phyloP scores from a whole-genome alignment of 768 basidiomycete genomes.

The Podaxis sp. region DNA sequence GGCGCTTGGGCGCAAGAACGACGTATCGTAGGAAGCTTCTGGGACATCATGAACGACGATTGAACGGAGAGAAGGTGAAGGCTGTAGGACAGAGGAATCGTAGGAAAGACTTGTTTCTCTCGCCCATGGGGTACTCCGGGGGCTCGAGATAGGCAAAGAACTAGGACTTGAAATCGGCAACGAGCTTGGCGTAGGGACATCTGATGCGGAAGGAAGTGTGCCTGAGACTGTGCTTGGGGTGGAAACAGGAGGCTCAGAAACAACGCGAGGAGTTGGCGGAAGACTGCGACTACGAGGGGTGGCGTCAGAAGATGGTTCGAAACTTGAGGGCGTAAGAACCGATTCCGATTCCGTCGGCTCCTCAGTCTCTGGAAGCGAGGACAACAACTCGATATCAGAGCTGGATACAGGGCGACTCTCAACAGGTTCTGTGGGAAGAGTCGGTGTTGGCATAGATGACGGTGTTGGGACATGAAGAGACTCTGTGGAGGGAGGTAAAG shows the following conservation, averaged over 20 bases:
- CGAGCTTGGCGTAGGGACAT: conserved; percentile 19
- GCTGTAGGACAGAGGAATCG: conserved; percentile 72
- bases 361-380: conserved; percentile 15
- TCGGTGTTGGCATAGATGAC: conserved; percentile 29
- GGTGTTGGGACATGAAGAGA: conserved; percentile 39
- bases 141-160: conserved; percentile 20
- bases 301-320: conserved; percentile 6
- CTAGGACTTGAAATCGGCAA: conserved; percentile 21
- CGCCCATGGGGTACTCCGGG: conserved; percentile 51
- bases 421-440: conserved; percentile 12
- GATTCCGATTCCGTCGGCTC: conserved; percentile 5
- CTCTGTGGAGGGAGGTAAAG: conserved; percentile 29
- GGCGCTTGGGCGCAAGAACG: conserved; percentile 65
- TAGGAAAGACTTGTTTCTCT: conserved; percentile 67
- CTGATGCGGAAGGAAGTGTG: conserved; percentile 22
- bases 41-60: conserved; percentile 55
- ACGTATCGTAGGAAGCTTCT: conserved; percentile 74
- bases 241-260: conserved; percentile 16
- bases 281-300: neutral
- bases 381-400: conserved; percentile 12
- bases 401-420: neutral
- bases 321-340: conserved; percentile 3
- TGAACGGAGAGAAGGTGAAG: conserved; percentile 64
- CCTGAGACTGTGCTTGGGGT: conserved; percentile 22
- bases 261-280: neutral